Evolutionary conservation across 2,329 filamentous ascomycete species (phyloP).

Genomic region (Purpureocillium lavendulum): DNA sequence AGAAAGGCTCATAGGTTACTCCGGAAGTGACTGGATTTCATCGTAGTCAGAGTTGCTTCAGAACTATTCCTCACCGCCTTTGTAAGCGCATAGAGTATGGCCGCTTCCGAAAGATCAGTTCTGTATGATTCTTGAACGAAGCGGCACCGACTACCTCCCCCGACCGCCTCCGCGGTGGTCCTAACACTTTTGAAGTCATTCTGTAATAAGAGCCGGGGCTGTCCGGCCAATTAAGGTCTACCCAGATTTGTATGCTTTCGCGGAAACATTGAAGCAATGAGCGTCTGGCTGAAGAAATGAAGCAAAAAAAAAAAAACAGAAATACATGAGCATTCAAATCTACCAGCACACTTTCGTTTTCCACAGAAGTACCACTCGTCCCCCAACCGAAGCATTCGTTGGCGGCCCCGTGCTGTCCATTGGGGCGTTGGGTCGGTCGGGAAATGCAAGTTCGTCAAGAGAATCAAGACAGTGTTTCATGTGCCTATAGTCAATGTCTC

Average conservation of each 20-base stretch:
- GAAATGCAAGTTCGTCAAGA: neutral
- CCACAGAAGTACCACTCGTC: neutral
- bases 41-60: no score
- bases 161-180: no score
- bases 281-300: neutral
- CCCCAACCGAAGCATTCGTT: no score
- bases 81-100: no score
- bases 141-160: no score
- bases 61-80: no score
- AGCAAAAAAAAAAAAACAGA: neutral
- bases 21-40: no score
- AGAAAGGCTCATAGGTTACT: no score
- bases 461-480: neutral
- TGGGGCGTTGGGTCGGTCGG: neutral
- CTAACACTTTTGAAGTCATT: neutral
- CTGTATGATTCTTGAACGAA: no score
- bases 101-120: no score
- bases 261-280: neutral
- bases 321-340: neutral
- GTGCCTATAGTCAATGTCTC: neutral
- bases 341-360: neutral
- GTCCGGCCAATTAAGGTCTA: neutral
- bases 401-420: no score
- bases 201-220: neutral
- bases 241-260: neutral